Percentiles rank a stretch among this genome's conserved stretches.
Conservation (phyloP, 441 rosid species). For the Pelargonium cotyledonis region DNA sequence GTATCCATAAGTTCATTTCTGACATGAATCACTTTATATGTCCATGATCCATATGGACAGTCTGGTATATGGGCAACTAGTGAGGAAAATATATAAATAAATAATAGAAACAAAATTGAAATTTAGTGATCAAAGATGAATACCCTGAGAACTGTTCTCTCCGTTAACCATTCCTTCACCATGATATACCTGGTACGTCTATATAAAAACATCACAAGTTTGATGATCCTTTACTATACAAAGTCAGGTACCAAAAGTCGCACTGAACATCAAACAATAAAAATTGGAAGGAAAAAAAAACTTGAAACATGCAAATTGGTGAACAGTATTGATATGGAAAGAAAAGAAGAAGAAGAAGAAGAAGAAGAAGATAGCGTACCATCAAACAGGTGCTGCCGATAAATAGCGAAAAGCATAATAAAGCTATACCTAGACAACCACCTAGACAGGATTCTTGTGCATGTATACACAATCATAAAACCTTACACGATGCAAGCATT, state of each 20-base stretch:
- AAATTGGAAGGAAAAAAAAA: background rate
- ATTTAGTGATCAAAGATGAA: conserved; percentile 15
- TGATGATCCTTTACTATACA: conserved; percentile 10
- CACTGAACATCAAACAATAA: background rate
- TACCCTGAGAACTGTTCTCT: conserved; percentile 42
- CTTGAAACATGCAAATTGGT: background rate
- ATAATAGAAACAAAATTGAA: conserved; percentile 10
- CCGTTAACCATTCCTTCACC: conserved; percentile 29
- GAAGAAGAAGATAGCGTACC: background rate
- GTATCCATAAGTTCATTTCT: conserved; percentile 1
- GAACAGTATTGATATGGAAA: background rate
- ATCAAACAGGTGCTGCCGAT: background rate
- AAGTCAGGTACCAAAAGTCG: conserved; percentile 6
- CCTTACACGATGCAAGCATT: background rate
- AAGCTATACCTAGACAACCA: too few species aligned
- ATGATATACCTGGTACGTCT: conserved; percentile 32
- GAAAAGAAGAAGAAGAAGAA: too few species aligned
- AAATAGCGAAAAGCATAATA: too few species aligned
- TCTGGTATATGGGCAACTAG: background rate
- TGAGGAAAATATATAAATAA: conserved; percentile 11
- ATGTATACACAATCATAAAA: too few species aligned
- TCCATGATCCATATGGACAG: background rate
- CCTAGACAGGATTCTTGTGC: too few species aligned
- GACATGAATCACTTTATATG: conserved; percentile 7
- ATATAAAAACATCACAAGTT: conserved; percentile 21